Conservation (phyloP, 331 rosid species). For the Saraca asoca region DNA sequence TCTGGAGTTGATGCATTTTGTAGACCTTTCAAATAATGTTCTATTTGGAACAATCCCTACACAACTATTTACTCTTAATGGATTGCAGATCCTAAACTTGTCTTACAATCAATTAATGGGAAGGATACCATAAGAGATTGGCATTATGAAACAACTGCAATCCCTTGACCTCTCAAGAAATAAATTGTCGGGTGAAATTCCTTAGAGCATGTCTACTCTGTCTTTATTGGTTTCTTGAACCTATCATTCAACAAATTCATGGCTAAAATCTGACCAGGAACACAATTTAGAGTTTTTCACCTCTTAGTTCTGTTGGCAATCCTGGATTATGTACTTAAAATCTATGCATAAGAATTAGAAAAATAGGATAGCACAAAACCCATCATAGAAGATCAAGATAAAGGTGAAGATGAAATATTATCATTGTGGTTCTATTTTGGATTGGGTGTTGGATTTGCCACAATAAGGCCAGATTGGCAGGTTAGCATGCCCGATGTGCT, state of each 20-base stretch:
- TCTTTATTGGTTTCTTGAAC: background rate
- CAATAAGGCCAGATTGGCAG: too few species aligned
- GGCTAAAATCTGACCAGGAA: slow-evolving; percentile 26
- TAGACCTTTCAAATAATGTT: background rate
- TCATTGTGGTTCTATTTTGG: slow-evolving; percentile 13
- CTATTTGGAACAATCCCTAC: slow-evolving; percentile 7
- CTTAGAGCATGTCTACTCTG: background rate
- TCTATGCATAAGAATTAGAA: background rate
- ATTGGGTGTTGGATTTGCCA: slow-evolving; percentile 24
- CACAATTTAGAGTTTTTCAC: slow-evolving; percentile 28
- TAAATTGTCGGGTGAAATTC: slow-evolving; percentile 17
- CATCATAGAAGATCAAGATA: background rate
- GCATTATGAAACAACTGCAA: background rate
- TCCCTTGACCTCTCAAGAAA: slow-evolving; percentile 16
- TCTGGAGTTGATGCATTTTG: background rate
- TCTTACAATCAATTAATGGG: background rate
- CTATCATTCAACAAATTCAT: slow-evolving; percentile 21
- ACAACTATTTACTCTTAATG: background rate
- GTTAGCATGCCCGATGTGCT: too few species aligned
- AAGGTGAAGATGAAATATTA: background rate
- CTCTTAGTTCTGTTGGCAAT: background rate
- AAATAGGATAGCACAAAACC: background rate
- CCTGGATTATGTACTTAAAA: background rate
- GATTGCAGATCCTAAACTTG: background rate
- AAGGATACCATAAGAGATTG: background rate